Evolutionary conservation across 2,329 filamentous ascomycete genomes (phyloP).

Genomic region (Tothia fuscella): DNA sequence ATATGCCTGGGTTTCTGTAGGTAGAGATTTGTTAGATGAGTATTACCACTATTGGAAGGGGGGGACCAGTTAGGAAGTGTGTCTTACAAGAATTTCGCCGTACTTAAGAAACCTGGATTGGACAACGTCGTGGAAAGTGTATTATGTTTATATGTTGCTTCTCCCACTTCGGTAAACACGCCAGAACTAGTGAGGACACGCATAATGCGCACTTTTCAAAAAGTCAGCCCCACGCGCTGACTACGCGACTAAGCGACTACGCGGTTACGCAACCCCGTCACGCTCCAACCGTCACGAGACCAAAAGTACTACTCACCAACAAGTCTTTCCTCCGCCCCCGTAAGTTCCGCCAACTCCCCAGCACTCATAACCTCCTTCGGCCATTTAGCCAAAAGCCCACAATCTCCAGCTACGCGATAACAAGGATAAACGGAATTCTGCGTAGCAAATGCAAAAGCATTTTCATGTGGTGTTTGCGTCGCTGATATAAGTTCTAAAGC

Average conservation of each 20-base stretch:
- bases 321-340: neutral
- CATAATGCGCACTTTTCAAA: neutral
- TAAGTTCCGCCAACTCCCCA: neutral
- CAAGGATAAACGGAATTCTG: neutral
- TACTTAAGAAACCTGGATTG: neutral
- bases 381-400: neutral
- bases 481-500: neutral
- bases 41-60: neutral
- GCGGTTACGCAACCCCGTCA: too few species aligned
- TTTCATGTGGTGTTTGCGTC: neutral
- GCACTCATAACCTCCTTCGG: neutral
- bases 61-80: too few species aligned
- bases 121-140: neutral
- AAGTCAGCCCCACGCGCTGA: too few species aligned
- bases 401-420: neutral
- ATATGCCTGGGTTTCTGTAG: neutral
- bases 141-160: neutral
- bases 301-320: neutral
- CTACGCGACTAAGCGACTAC: too few species aligned
- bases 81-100: neutral
- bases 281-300: neutral
- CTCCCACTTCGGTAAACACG: neutral
- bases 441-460: neutral
- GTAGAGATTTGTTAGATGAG: neutral
- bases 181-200: neutral